Percentiles rank a stretch among this genome's conserved stretches.
phyloP scores from a whole-genome alignment of 345 rosid genomes.

The Gossypium ekmanianum region DNA sequence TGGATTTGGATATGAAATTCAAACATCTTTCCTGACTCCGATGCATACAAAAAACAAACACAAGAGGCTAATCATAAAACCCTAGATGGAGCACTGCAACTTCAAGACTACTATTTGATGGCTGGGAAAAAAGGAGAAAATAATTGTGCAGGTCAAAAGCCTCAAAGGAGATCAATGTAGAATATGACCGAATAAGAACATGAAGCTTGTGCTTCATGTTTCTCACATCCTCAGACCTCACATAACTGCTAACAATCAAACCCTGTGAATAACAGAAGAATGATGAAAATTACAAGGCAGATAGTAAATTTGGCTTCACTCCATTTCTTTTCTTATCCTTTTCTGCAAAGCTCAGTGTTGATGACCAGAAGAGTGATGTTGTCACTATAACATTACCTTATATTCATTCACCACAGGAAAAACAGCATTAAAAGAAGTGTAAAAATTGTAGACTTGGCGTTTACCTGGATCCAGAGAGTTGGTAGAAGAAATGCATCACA shows the following conservation, averaged over 20 bases:
- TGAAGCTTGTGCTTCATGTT: neutral
- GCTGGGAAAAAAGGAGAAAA: neutral
- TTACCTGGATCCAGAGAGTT: slow-evolving; percentile 24
- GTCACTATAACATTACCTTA: neutral
- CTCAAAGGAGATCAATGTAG: neutral
- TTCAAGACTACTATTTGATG: neutral
- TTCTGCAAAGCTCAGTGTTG: neutral
- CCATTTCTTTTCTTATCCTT: neutral
- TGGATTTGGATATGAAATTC: neutral
- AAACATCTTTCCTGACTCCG: neutral
- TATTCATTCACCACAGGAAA: neutral
- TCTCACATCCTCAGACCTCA: neutral
- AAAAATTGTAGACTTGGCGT: neutral
- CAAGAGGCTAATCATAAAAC: neutral
- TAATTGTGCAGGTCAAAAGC: neutral
- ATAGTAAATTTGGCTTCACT: neutral
- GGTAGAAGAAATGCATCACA: slow-evolving; percentile 27
- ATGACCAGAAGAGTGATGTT: neutral
- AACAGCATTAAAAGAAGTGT: neutral
- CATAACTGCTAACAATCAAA: neutral
- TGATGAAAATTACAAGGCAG: slow-evolving; percentile 4
- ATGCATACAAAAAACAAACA: neutral
- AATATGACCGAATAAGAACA: neutral
- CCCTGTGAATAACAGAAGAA: slow-evolving; percentile 8
- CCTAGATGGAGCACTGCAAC: neutral